These are phyloP conservation scores for Cyberlindnera samutprakarnensis DNA, from an alignment of 805 yeast genomes.

Conservation along the genomic window DNA sequence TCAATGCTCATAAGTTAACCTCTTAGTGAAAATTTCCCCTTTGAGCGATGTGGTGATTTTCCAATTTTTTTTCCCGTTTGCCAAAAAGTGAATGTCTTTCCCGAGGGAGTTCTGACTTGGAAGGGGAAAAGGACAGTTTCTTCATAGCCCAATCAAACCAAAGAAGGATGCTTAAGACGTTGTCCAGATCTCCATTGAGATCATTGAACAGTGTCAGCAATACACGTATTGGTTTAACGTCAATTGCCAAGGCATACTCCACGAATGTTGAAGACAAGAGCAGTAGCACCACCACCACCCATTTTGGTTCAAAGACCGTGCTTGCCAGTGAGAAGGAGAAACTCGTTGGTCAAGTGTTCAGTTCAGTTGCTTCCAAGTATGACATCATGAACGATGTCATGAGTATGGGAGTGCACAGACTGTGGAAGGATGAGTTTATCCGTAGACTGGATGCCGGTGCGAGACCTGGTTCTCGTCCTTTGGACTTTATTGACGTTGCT, in stretches of 20 bases:
- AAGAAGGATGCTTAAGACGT: conserved; percentile 7
- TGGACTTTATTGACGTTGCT: conserved; percentile 90
- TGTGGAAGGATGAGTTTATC: conserved; percentile 92
- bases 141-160: too few species aligned
- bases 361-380: conserved; percentile 89
- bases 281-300: conserved; percentile 50
- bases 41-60: too few species aligned
- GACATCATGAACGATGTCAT: conserved; percentile 98
- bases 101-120: too few species aligned
- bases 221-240: too few species aligned
- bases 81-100: too few species aligned
- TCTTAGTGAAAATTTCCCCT: not conserved
- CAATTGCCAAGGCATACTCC: too few species aligned
- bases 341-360: conserved; percentile 79
- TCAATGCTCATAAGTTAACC: too few species aligned
- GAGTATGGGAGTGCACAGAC: conserved; percentile 91
- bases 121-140: too few species aligned
- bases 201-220: not conserved
- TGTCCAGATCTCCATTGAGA: conserved; percentile 1
- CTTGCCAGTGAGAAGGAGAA: conserved; percentile 74
- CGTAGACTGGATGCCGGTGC: conserved; percentile 85
- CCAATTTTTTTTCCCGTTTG: too few species aligned
- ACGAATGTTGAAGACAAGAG: too few species aligned
- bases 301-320: conserved; percentile 86
- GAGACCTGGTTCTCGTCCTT: conserved; percentile 79